phyloP scores from a whole-genome alignment of 345 rosid genomes.

The Gossypium anomalum region DNA sequence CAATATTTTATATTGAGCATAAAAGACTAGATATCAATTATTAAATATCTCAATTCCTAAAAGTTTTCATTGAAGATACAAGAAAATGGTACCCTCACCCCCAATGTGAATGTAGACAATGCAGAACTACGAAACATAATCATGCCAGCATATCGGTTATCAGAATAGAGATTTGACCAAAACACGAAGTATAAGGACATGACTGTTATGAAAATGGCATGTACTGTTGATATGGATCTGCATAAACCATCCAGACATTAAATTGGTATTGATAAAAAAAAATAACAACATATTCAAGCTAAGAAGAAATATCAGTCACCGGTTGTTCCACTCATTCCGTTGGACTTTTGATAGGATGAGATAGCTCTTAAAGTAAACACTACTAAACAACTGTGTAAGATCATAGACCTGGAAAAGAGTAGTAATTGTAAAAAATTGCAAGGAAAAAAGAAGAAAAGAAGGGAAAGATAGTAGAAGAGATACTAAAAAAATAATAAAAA shows the following conservation, averaged over 20 bases:
- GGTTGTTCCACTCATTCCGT: slow-evolving; percentile 62
- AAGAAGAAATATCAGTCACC: slow-evolving; percentile 32
- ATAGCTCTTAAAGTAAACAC: slow-evolving; percentile 54
- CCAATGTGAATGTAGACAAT: slow-evolving; percentile 44
- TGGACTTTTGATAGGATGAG: slow-evolving; percentile 39
- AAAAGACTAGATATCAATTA: background rate
- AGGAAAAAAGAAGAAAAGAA: background rate
- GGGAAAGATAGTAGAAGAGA: background rate
- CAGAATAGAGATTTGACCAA: slow-evolving; percentile 54
- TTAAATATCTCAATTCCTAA: slow-evolving; percentile 4
- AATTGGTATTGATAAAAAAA: background rate
- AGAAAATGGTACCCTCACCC: slow-evolving; percentile 39
- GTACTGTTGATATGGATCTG: slow-evolving; percentile 63
- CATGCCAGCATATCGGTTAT: slow-evolving; percentile 28
- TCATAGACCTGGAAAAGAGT: slow-evolving; percentile 49
- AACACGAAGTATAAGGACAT: slow-evolving; percentile 58
- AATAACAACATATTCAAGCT: background rate
- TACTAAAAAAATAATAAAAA: background rate
- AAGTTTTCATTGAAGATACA: background rate
- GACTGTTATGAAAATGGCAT: slow-evolving; percentile 57
- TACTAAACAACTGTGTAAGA: slow-evolving; percentile 46
- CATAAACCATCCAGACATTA: slow-evolving; percentile 12
- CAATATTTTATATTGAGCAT: background rate
- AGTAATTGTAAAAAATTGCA: background rate
- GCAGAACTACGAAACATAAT: slow-evolving; percentile 45